Evolutionary conservation across 2,329 filamentous ascomycete genomes (phyloP), one percentile per base, ranked within the genome.

Genomic region (Pseudocercospora macadamiae): DNA sequence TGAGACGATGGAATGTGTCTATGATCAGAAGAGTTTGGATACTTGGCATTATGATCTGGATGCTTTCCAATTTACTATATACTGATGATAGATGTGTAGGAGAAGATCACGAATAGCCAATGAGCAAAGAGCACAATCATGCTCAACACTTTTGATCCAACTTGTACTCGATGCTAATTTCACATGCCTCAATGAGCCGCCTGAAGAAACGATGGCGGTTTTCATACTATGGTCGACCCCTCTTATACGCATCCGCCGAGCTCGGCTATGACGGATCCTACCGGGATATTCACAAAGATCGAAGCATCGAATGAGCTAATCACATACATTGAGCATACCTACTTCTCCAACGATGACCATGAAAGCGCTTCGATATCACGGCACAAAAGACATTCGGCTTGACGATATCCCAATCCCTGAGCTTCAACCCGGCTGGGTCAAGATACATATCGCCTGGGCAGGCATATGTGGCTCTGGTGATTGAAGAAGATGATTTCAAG

Each of bases 41-140:
- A 75, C 68, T 34, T 79, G 75, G 74, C 71, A 73, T 9, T 71
- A 74, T 57, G 80, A 78, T 65, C 72, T 82, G n/a, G 65, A 73
- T 10, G 68, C 71, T 36, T 73, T 83, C 3, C 69, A 79, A 62
- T 71, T 73, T 56, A 74, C 75, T 12, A 67, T 77, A 1, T 77
- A 76, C 59, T 77, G 30, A 52, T 37, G 28, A n/a, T 23, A 39
- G 21, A 42, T 6, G 18, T 18, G 37, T 19, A 21, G 18, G 9
- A 18, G 18, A 21, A 10, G 9, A 21, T 7, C n/a, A 21, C n/a
- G 37, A 6, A n/a, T 14, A 14, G 32, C 16, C 8, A 16, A 14
- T 36, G 32, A 42, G 37, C 37, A 42, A 42, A 3, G 18, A 42
- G 28, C 12, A 32, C 6, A 32, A 6, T 12, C 28, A 12, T 32